Conservation (phyloP, 257 asterid species). For the Scutellaria barbata region DNA sequence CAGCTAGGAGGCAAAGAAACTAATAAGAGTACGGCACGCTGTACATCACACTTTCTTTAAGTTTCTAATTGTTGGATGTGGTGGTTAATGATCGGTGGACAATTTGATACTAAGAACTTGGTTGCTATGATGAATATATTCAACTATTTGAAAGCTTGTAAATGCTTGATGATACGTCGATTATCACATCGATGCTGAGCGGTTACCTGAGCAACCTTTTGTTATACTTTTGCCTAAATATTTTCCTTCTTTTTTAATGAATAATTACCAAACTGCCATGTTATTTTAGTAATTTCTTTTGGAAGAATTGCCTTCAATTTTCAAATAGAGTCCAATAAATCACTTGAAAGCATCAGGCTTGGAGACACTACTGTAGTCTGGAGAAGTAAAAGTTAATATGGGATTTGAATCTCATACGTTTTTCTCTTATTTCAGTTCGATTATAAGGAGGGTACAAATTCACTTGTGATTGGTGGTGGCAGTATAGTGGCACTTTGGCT, state of each 20-base stretch:
- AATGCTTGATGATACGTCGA: conserved; percentile 57
- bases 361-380: not conserved
- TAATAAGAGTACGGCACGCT: not conserved
- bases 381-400: not conserved
- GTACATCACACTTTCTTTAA: not conserved
- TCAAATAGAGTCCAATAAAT: not conserved
- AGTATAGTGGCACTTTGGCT: conserved; percentile 64
- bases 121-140: conserved; percentile 55
- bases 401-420: conserved; percentile 30
- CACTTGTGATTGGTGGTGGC: conserved; percentile 63
- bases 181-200: conserved; percentile 63
- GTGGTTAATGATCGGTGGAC: not conserved
- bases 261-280: not conserved
- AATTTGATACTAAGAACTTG: conserved; percentile 18
- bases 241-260: not conserved
- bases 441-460: conserved; percentile 53
- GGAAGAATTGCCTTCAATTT: not conserved
- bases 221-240: not conserved
- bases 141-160: conserved; percentile 41
- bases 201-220: conserved; percentile 69
- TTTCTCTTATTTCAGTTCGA: conserved; percentile 54
- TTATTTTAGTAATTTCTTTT: not conserved
- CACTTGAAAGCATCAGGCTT: not conserved
- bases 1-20: not conserved
- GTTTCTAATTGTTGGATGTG: not conserved